These are phyloP conservation scores for Calonectria naviculata DNA, from an alignment of 2,329 filamentous ascomycete genomes.

Conservation along the genomic window DNA sequence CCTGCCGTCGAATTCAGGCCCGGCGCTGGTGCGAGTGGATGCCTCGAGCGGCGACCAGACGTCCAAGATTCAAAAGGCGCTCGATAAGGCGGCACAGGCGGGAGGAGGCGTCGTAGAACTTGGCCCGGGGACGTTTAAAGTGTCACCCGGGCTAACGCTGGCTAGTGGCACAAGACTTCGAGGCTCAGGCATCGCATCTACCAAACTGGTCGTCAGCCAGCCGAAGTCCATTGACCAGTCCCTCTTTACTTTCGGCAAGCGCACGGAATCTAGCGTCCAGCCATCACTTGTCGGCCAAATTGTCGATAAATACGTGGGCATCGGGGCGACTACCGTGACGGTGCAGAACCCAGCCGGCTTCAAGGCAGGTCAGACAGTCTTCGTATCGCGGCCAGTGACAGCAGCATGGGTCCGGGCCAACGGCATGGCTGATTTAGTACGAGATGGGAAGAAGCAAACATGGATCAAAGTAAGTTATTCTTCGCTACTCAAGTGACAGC, in stretches of 20 bases:
- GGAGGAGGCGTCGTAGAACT: slow-evolving; percentile 31
- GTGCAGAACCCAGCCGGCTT: slow-evolving; percentile 8
- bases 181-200: slow-evolving; percentile 1
- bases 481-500: fast-evolving
- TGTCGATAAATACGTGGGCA: slow-evolving; percentile 29
- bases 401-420: slow-evolving; percentile 28
- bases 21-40: not conserved
- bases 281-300: slow-evolving; percentile 16
- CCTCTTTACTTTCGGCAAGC: slow-evolving; percentile 28
- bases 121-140: slow-evolving; percentile 17
- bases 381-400: slow-evolving; percentile 22
- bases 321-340: slow-evolving; percentile 20
- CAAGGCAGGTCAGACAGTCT: slow-evolving; percentile 23
- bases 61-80: slow-evolving; percentile 24
- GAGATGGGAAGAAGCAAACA: slow-evolving; percentile 23
- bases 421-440: slow-evolving; percentile 27
- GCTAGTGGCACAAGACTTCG: slow-evolving; percentile 14
- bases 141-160: slow-evolving; percentile 23
- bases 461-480: slow-evolving; percentile 27
- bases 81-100: slow-evolving; percentile 9
- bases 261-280: not conserved
- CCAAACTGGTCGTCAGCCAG: not conserved
- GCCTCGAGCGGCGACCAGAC: slow-evolving; percentile 18
- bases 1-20: not conserved
- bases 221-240: not conserved